Evolutionary conservation across 2,329 filamentous ascomycete species (phyloP).

Genomic region (Monosporascus ibericus): DNA sequence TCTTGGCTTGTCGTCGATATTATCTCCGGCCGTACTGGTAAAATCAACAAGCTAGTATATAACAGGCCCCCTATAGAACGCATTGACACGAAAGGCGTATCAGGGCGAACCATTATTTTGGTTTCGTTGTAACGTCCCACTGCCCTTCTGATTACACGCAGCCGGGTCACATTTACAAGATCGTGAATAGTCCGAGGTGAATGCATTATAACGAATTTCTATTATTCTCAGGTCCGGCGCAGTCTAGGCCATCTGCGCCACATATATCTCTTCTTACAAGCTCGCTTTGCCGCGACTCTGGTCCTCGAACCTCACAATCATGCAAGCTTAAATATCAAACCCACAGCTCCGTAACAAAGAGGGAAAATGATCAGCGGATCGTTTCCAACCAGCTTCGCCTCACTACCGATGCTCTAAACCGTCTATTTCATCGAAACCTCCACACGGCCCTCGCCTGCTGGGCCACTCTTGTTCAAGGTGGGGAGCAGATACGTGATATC

Average conservation of each 20-base stretch:
- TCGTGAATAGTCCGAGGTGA: background rate
- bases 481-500: constrained; percentile 94
- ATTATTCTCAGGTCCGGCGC: constrained; percentile 16
- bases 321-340: constrained; percentile 11
- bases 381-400: background rate
- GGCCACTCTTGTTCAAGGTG: constrained; percentile 63
- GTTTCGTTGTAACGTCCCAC: too few relatives aligned
- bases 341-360: background rate
- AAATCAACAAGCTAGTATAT: too few relatives aligned
- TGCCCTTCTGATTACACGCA: too few relatives aligned
- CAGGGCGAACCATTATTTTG: too few relatives aligned
- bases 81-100: too few relatives aligned
- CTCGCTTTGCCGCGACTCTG: constrained; percentile 11
- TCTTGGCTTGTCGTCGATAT: too few relatives aligned
- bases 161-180: background rate
- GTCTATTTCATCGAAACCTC: constrained; percentile 69
- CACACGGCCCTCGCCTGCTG: constrained; percentile 78
- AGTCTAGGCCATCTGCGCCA: constrained; percentile 11
- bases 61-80: too few relatives aligned
- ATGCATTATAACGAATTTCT: constrained; percentile 10
- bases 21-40: too few relatives aligned
- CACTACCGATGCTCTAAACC: constrained; percentile 8
- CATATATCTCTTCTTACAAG: constrained; percentile 17
- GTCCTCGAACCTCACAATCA: constrained; percentile 5
- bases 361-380: background rate